These are phyloP conservation scores for Candolleomyces aberdarensis DNA, from an alignment of 768 basidiomycete genomes.

Conservation along the genomic window DNA sequence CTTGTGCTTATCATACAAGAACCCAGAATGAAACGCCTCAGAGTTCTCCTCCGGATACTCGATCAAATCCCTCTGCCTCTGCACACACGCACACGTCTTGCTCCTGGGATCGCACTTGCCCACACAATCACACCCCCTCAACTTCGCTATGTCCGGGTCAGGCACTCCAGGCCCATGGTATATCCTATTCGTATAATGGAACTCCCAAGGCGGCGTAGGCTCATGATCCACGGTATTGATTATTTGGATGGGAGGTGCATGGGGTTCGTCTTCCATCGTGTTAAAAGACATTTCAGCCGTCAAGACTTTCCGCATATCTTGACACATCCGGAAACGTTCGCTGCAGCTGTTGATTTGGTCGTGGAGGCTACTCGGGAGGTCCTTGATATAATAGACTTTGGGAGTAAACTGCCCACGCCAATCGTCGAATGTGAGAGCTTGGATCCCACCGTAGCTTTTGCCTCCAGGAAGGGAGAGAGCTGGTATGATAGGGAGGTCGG, in stretches of 20 bases:
- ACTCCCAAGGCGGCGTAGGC: conserved; percentile 79
- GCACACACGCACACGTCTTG: conserved; percentile 69
- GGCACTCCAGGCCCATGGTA: conserved; percentile 71
- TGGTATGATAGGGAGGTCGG: not conserved
- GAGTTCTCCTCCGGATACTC: not conserved
- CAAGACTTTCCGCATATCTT: conserved; percentile 52
- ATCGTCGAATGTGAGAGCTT: conserved; percentile 35
- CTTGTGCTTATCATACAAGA: conserved; percentile 67
- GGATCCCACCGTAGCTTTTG: conserved; percentile 27
- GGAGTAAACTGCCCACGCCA: conserved; percentile 32
- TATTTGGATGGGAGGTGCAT: conserved; percentile 66
- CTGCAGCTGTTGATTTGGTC: conserved; percentile 62
- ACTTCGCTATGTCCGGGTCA: conserved; percentile 51
- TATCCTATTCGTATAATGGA: conserved; percentile 81
- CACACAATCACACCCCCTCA: conserved; percentile 71
- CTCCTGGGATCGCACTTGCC: conserved; percentile 75
- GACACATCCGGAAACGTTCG: conserved; percentile 34
- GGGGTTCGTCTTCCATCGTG: conserved; percentile 62
- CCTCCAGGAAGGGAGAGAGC: not conserved
- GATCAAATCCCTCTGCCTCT: conserved; percentile 45
- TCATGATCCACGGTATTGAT: conserved; percentile 67
- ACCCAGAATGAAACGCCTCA: conserved; percentile 36
- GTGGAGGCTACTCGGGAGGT: conserved; percentile 63
- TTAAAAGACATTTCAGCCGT: conserved; percentile 63
- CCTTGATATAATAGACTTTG: conserved; percentile 35